Base-by-base conservation (phyloP, 805 yeast genomes). In the Starmera caribaea region DNA sequence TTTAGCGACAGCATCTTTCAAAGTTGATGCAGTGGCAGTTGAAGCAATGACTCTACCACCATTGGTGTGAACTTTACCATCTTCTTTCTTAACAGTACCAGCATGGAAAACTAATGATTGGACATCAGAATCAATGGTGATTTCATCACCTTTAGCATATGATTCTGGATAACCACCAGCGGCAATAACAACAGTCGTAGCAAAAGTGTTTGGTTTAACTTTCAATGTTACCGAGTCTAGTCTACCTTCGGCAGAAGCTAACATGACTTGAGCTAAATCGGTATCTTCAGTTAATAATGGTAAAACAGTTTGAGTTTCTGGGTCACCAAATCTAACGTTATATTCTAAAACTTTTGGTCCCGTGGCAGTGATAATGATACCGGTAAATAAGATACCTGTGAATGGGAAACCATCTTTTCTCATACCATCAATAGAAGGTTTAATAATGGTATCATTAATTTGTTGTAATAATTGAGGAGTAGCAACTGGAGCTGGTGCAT, bases 11-110 rank as follows among this genome's bases (percentile, higher is more conserved):
- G 97, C 88, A 41, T 76, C 83, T 53, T 78, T 74, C 45, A 92
- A 68, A 29, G 87, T 67, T 8, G 73, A 57, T 1, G 94, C 95
- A 43, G 74, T 78, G 9, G 97, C 94, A 41, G 97, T 83, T 10
- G 95, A 75, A 2, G 97, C 97, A 63, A 92, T 84, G 34, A 92
- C 98, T 65, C 99, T 80, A 39, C 99, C 99, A 49, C 99, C 98
- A 34, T 84, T 69, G 16, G 98, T 90, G 36, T 81, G 80, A 32
- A 86, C 62, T 45, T 74, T 66, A 29, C 81, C 83, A 37, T 72
- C 71, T 21, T 21, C 26, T 30, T 62, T 62, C 24, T 58, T 45
- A 32, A 71, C 63, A n/a, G 98, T 92, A 44, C 99, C 99, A 24
- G 99, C 97, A 54, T 92, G 98, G 80, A 92, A 92, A 34, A 94